Evolutionary conservation across 768 basidiomycete species (phyloP), one percentile per base, ranked within the genome.

Genomic region (Boletales sp.): DNA sequence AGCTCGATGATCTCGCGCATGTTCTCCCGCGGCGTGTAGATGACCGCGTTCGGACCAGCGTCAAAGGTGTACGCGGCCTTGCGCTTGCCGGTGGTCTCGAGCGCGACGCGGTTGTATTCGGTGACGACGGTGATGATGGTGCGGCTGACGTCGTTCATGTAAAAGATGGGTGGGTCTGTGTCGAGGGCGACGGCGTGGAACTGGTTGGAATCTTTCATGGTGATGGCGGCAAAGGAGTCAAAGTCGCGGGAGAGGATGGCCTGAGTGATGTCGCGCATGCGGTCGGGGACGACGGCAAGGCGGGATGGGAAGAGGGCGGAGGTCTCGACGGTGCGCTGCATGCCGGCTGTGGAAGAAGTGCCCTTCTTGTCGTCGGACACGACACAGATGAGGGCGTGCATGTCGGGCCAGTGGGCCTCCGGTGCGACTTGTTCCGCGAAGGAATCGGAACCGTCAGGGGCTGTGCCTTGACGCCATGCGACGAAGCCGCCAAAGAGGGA

Each of bases 51-150:
- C 13, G 96, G 96, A 31, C 96, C 96, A 0, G 96, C 96, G 62
- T 99, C 96, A 65, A 88, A 98, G n/a, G 96, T 99, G 71, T 99
- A 99, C 37, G 95, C 96, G 0, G 94, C 96, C 62, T 89, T 84
- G 67, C 82, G 74, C 46, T 81, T 79, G 2, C 75, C 74, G 41
- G 68, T 80, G 65, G 52, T 70, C 50, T 73, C 83, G 33, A 86
- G 70, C 2, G 82, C 75, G 18, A 90, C 75, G 17, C 94, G 82
- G 72, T 99, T 99, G 74, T 93, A 84, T 72, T 98, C 96, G 37
- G 88, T 86, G 57, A 99, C 78, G 62, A 97, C 70, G 7, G 85
- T 76, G 65, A 99, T 91, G 72, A 99, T 91, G n/a, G 90, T 70
- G n/a, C 89, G 80, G 49, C 85, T 88, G 60, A 95, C 91, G 70